Evolutionary conservation across 352 stramenopile genomes (phyloP).

Genomic region (Phytophthora quininea): DNA sequence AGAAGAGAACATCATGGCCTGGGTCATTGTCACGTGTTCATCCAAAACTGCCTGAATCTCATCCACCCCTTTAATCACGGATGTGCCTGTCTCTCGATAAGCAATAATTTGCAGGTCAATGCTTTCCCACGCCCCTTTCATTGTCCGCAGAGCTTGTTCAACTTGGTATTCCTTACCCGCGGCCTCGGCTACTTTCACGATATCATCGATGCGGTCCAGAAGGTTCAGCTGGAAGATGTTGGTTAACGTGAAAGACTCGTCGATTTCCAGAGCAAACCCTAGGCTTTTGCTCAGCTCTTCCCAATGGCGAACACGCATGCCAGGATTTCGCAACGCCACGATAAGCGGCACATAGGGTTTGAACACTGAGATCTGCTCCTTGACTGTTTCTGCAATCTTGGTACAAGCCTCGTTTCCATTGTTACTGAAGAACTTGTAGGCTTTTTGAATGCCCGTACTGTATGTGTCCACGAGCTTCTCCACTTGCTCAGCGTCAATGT

Average conservation of each 20-base stretch:
- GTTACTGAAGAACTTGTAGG: slow-evolving; percentile 93
- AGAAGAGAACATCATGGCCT: slow-evolving; percentile 96
- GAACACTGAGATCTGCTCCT: slow-evolving; percentile 93
- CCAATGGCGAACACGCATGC: slow-evolving; percentile 96
- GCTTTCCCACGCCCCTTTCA: slow-evolving; percentile 91
- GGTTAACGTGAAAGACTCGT: slow-evolving; percentile 88
- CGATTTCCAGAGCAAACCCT: slow-evolving; percentile 86
- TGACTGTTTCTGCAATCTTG: slow-evolving; percentile 91
- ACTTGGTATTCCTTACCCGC: slow-evolving; percentile 96
- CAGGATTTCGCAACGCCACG: slow-evolving; percentile 89
- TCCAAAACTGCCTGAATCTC: slow-evolving; percentile 95
- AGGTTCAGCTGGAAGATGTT: slow-evolving; percentile 88
- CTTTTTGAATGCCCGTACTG: slow-evolving; percentile 89
- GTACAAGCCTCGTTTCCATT: slow-evolving; percentile 82
- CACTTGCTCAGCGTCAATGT: slow-evolving; percentile 92
- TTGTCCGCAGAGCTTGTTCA: slow-evolving; percentile 92
- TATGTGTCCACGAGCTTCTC: slow-evolving; percentile 91
- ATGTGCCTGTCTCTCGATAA: slow-evolving; percentile 94
- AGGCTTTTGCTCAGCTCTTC: slow-evolving; percentile 80
- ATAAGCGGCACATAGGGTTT: slow-evolving; percentile 94
- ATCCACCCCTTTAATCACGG: slow-evolving; percentile 94
- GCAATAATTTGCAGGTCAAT: slow-evolving; percentile 92
- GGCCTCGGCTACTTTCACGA: slow-evolving; percentile 92
- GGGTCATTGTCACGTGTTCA: slow-evolving; percentile 96
- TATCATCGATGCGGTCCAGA: slow-evolving; percentile 90